phyloP scores from a whole-genome alignment of 2,329 filamentous ascomycete species.

The Ascomycota sp. region DNA sequence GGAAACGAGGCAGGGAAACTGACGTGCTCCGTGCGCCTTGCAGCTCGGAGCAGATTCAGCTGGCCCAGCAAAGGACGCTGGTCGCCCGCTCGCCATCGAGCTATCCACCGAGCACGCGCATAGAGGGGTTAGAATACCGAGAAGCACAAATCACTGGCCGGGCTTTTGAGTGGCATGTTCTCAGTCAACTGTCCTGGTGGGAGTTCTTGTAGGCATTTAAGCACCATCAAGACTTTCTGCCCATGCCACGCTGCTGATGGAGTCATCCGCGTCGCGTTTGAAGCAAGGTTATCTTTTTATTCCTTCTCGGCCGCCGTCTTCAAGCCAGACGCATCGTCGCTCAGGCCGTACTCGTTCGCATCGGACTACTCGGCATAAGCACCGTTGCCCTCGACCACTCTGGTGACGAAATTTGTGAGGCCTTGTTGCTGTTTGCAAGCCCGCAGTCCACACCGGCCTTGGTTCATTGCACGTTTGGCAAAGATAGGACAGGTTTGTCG shows the following conservation, averaged over 20 bases:
- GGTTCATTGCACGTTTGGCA: conserved; percentile 76
- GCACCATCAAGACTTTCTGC: not conserved
- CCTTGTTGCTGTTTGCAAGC: conserved; percentile 10
- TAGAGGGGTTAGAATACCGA: conserved; percentile 41
- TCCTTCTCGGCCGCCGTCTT: conserved; percentile 44
- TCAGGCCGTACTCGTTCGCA: conserved; percentile 47
- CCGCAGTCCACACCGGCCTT: conserved; percentile 37
- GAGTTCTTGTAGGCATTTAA: conserved; percentile 37
- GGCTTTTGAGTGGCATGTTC: conserved; percentile 45
- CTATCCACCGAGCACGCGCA: no score
- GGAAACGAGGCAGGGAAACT: conserved; percentile 4
- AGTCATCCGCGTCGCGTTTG: not conserved
- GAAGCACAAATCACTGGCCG: conserved; percentile 57
- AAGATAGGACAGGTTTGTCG: conserved; percentile 49
- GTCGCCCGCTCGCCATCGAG: no score
- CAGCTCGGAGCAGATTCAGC: not conserved
- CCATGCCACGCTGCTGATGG: not conserved
- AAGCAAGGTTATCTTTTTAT: conserved; percentile 33
- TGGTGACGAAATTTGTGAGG: conserved; percentile 33
- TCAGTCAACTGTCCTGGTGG: conserved; percentile 48
- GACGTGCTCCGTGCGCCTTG: not conserved
- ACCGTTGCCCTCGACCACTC: conserved; percentile 50
- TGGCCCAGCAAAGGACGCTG: no score
- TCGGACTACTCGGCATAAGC: conserved; percentile 51
- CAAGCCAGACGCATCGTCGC: conserved; percentile 51